Conservation (phyloP, 2,329 filamentous ascomycete species). For the Fusarium piperis region DNA sequence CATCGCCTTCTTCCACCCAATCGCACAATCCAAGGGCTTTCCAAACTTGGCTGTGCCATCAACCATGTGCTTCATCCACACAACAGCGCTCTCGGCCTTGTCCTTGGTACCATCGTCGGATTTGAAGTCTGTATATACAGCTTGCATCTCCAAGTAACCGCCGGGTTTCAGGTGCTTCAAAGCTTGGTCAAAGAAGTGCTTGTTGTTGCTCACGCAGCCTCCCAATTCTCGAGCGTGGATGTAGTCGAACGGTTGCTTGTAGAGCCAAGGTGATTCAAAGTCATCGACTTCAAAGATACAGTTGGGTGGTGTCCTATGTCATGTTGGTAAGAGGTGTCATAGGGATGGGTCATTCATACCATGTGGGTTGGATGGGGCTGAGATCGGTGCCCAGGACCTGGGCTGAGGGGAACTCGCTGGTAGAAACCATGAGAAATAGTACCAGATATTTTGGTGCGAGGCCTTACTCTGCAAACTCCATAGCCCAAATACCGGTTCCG, state of each 20-base stretch:
- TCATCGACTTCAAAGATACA: slow-evolving; percentile 22
- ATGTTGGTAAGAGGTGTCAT: neutral
- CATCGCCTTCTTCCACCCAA: slow-evolving; percentile 12
- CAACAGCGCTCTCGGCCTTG: neutral
- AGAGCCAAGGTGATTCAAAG: slow-evolving; percentile 20
- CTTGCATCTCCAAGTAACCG: slow-evolving; percentile 21
- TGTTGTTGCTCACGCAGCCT: slow-evolving; percentile 9
- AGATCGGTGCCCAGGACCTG: slow-evolving; percentile 19
- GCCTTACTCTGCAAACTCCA: slow-evolving; percentile 23
- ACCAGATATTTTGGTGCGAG: rapidly evolving
- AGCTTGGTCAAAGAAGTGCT: neutral
- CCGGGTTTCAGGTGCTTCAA: neutral
- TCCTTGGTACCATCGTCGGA: slow-evolving; percentile 5
- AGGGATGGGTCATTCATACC: neutral
- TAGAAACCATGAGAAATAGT: neutral
- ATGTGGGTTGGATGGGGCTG: slow-evolving; percentile 21
- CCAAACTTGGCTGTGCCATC: slow-evolving; percentile 3
- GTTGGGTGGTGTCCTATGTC: slow-evolving; percentile 9
- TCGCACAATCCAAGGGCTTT: slow-evolving; percentile 4
- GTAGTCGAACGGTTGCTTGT: slow-evolving; percentile 7
- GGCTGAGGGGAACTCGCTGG: slow-evolving; percentile 4
- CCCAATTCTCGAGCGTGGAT: slow-evolving; percentile 13
- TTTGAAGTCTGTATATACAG: neutral
- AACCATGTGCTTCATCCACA: slow-evolving; percentile 10
- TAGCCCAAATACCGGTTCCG: slow-evolving; percentile 19